Base-by-base conservation (phyloP, 345 rosid genomes). In the Boechera retrofracta region DNA sequence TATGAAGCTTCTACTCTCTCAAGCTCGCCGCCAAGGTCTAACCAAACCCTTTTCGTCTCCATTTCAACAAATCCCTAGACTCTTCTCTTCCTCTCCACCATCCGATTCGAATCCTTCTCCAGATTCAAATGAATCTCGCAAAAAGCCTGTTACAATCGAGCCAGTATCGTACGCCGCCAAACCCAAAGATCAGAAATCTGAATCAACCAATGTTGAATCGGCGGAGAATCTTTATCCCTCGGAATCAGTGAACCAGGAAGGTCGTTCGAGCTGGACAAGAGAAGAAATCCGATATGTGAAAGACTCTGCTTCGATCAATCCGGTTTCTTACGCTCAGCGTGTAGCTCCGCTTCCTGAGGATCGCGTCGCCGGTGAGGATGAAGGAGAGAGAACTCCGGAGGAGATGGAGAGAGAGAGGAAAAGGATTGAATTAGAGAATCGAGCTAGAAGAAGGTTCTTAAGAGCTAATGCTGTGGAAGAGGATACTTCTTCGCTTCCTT, bases 331-430 rank as follows among this genome's bases (percentile, higher is more conserved):
- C 62, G 87, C 93, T 11, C 10, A 79, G 10, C 90, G 94, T 1
- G 92, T 88, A 11, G 97, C 96, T 15, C 98, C 98, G 7, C 90
- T 95, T 1, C 99, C 99, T 5, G 98, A 92, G 75, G 89, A 85
- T 72, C 88, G 80, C 38, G 81, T 48, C 2, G 82, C 29, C 13
- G 67, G 54, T 41, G 87, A 72, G 60, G 72, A 12, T 5, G 78
- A 60, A 7, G 38, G 35, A 9, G 84, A 66, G 53, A 53, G 48
- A 52, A 71, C 77, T 15, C 72, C 52, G n/a, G 81, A 61, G 72
- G 88, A 81, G 75, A 75, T 51, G 79, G 82, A 74, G 76, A 44
- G 42, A 3, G 91, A 85, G 76, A 74, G 76, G 78, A 75, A 64
- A 78, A 74, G 77, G 79, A 80, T 81, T 18, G 86, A 83, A 67